phyloP scores from a whole-genome alignment of 768 basidiomycete genomes.

The Lactifluus piperatus region DNA sequence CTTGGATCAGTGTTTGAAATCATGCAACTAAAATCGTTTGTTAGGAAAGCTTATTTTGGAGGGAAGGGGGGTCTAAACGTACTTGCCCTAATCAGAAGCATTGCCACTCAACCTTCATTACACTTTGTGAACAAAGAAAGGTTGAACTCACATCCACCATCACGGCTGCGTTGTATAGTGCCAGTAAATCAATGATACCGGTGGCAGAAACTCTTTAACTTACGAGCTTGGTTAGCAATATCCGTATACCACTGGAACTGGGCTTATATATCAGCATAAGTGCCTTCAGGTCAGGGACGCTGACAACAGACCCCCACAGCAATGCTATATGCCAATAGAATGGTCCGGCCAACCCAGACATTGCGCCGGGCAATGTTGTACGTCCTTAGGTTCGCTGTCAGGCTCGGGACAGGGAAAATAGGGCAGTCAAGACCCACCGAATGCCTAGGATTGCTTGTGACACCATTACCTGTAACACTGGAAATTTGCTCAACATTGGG shows the following conservation, averaged over 20 bases:
- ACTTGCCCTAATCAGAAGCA: conserved; percentile 30
- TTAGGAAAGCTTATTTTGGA: background rate
- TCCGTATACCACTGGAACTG: conserved; percentile 52
- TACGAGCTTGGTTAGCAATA: conserved; percentile 41
- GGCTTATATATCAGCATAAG: background rate
- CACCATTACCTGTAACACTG: conserved; percentile 54
- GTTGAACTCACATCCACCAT: background rate
- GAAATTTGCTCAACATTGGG: background rate
- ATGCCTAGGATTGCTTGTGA: conserved; percentile 58
- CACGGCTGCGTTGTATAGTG: conserved; percentile 7
- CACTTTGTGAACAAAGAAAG: background rate
- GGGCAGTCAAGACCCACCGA: conserved; percentile 31
- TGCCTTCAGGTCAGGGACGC: conserved; percentile 19
- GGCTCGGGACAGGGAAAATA: background rate
- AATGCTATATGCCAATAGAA: conserved; percentile 33
- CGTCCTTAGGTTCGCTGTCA: conserved; percentile 31
- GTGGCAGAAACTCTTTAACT: conserved; percentile 21
- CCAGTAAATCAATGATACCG: background rate
- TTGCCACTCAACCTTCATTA: background rate
- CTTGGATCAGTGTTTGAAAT: conserved; percentile 24
- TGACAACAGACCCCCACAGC: conserved; percentile 34
- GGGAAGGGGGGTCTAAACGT: conserved; percentile 7
- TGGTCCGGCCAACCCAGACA: conserved; percentile 31
- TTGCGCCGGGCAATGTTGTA: conserved; percentile 49
- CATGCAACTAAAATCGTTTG: conserved; percentile 37